These are phyloP conservation scores for Eimeria falciformis DNA, from an alignment of 169 alveolate species.

Conservation along the genomic window DNA sequence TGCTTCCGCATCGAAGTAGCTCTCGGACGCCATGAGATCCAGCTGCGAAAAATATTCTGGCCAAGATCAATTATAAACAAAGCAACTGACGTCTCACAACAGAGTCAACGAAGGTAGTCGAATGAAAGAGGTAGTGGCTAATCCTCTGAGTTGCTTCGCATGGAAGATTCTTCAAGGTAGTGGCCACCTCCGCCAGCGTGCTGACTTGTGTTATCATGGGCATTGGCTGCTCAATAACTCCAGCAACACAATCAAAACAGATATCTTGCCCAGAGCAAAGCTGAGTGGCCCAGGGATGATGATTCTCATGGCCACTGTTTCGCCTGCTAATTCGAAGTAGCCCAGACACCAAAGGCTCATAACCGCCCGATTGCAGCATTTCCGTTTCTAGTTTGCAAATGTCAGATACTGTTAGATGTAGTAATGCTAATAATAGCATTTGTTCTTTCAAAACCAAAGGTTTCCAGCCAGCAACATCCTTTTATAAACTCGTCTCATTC, in stretches of 20 bases:
- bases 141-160: neutral
- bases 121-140: neutral
- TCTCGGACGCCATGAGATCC: slow-evolving; percentile 1
- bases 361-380: too few species aligned
- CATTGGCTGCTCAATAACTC: neutral
- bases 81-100: neutral
- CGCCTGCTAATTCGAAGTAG: neutral
- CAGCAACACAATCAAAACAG: slow-evolving; percentile 30
- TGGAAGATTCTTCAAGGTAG: slow-evolving; percentile 2
- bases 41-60: neutral
- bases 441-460: too few species aligned
- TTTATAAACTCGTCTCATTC: too few species aligned
- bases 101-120: slow-evolving; percentile 20
- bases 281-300: slow-evolving; percentile 29
- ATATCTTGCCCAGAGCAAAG: neutral
- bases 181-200: neutral
- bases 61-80: neutral
- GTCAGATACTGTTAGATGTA: too few species aligned
- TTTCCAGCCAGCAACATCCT: too few species aligned
- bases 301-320: neutral
- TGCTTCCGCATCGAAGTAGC: neutral
- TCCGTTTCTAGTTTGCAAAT: too few species aligned
- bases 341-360: too few species aligned
- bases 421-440: too few species aligned
- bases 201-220: neutral